These are phyloP conservation scores for Oxytropis ochrocephala DNA, from an alignment of 306 rosid genomes.

Conservation along the genomic window DNA sequence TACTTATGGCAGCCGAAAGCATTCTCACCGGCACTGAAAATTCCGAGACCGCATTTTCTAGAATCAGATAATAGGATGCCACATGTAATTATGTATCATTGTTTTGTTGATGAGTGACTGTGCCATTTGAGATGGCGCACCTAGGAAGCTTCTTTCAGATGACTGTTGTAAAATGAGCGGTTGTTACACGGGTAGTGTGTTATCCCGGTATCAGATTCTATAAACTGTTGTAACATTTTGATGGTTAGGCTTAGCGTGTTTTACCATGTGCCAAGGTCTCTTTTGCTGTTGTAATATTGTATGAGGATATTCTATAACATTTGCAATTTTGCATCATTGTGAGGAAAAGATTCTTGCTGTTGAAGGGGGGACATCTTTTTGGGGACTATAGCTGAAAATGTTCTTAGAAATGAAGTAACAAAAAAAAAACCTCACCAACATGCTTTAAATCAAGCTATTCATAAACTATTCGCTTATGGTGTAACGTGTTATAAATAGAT, in stretches of 20 bases:
- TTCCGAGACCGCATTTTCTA: background rate
- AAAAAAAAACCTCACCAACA: background rate
- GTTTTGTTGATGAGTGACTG: slow-evolving; percentile 15
- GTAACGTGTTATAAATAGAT: too few species aligned
- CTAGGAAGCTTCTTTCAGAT: slow-evolving; percentile 18
- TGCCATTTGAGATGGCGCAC: slow-evolving; percentile 2
- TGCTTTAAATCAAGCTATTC: background rate
- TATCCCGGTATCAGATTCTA: background rate
- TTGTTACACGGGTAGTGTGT: slow-evolving; percentile 1
- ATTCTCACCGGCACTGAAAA: slow-evolving; percentile 67
- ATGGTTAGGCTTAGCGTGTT: slow-evolving; percentile 4
- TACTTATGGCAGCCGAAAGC: slow-evolving; percentile 52
- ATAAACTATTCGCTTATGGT: background rate
- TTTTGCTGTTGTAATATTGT: slow-evolving; percentile 11
- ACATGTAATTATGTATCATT: background rate
- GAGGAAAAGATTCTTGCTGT: background rate
- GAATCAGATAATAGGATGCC: background rate
- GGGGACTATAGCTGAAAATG: background rate
- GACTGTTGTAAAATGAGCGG: slow-evolving; percentile 6
- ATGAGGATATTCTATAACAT: background rate
- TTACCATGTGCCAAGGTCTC: slow-evolving; percentile 13
- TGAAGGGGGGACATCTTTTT: too few species aligned
- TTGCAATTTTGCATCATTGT: background rate
- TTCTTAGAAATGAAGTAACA: background rate
- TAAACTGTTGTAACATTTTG: slow-evolving; percentile 23